Evolutionary conservation across 352 stramenopile genomes (phyloP).

Genomic region (Globisporangium paddicum): DNA sequence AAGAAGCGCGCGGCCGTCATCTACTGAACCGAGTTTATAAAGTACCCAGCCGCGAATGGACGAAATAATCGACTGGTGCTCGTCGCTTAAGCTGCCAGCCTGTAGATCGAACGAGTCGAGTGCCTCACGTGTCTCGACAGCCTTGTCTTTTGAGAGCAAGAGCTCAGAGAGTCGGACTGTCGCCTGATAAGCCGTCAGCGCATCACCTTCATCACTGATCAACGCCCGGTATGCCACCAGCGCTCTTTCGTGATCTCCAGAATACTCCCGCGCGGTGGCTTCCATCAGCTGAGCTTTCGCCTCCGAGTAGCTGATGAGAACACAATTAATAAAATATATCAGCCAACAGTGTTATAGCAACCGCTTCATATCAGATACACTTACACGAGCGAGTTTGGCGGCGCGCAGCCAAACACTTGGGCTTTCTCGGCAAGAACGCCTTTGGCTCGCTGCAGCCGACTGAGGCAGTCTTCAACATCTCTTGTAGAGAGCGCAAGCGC

Average conservation of each 20-base stretch:
- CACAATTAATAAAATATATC: too few relatives aligned
- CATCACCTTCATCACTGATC: conserved; percentile 19
- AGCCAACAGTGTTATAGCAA: too few relatives aligned
- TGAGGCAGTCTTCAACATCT: conserved; percentile 61
- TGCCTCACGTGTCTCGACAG: conserved; percentile 25
- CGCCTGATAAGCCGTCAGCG: conserved; percentile 23
- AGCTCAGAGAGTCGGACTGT: conserved; percentile 42
- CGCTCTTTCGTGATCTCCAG: conserved; percentile 37
- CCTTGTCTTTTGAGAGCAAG: conserved; percentile 24
- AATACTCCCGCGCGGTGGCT: conserved; percentile 48
- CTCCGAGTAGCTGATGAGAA: conserved; percentile 40
- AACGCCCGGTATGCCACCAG: conserved; percentile 36
- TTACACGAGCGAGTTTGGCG: conserved; percentile 36
- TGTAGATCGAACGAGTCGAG: conserved; percentile 20
- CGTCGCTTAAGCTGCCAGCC: conserved; percentile 2
- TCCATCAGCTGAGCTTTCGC: conserved; percentile 47
- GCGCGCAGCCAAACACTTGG: conserved; percentile 25
- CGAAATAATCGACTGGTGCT: conserved; percentile 17
- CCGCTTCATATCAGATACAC: too few relatives aligned
- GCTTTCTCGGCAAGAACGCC: conserved; percentile 43
- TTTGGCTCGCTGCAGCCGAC: conserved; percentile 37
- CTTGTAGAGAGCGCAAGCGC: conserved; percentile 31
- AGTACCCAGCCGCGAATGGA: conserved; percentile 48
- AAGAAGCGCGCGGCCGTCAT: conserved; percentile 33
- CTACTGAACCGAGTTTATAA: conserved; percentile 33